Percentiles rank a stretch among this genome's conserved stretches.
phyloP scores from a whole-genome alignment of 2,329 filamentous ascomycete species.

The Bipolaris cookei region DNA sequence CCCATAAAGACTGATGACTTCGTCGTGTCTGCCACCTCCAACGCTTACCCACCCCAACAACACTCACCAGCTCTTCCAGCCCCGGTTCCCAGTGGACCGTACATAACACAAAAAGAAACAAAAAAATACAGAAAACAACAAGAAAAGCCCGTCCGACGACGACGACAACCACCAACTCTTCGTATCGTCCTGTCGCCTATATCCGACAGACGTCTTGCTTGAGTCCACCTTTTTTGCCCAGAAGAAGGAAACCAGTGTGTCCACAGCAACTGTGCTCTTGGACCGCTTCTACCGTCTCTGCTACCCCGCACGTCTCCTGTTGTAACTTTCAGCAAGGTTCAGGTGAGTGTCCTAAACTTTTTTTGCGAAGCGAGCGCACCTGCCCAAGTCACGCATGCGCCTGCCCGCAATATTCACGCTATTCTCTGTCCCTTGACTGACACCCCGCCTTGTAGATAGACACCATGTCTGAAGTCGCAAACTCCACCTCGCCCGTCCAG shows the following conservation, averaged over 20 bases:
- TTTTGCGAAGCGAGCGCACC: conserved; percentile 44
- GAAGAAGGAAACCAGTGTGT: conserved; percentile 28
- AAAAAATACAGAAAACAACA: conserved; percentile 50
- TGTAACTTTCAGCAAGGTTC: conserved; percentile 30
- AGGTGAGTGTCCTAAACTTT: conserved; percentile 39
- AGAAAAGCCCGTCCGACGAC: conserved; percentile 43
- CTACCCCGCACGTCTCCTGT: conserved; percentile 29
- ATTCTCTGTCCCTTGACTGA: conserved; percentile 25
- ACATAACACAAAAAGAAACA: conserved; percentile 49
- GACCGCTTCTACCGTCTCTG: conserved; percentile 22
- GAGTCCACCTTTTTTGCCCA: conserved; percentile 25
- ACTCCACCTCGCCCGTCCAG: conserved; percentile 61
- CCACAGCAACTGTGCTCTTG: conserved; percentile 30
- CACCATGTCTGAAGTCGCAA: conserved; percentile 54
- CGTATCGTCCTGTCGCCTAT: conserved; percentile 39
- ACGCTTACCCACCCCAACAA: conserved; percentile 32
- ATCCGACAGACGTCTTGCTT: conserved; percentile 33
- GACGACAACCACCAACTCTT: conserved; percentile 29
- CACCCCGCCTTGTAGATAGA: conserved; percentile 27
- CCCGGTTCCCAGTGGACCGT: conserved; percentile 42
- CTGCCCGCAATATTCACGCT: conserved; percentile 33
- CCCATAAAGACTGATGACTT: conserved; percentile 31
- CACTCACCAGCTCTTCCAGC: conserved; percentile 34
- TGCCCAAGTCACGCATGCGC: conserved; percentile 36
- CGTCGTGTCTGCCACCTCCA: conserved; percentile 26